These are phyloP conservation scores for Phaseolus lunatus DNA, from an alignment of 306 rosid species.

Conservation along the genomic window DNA sequence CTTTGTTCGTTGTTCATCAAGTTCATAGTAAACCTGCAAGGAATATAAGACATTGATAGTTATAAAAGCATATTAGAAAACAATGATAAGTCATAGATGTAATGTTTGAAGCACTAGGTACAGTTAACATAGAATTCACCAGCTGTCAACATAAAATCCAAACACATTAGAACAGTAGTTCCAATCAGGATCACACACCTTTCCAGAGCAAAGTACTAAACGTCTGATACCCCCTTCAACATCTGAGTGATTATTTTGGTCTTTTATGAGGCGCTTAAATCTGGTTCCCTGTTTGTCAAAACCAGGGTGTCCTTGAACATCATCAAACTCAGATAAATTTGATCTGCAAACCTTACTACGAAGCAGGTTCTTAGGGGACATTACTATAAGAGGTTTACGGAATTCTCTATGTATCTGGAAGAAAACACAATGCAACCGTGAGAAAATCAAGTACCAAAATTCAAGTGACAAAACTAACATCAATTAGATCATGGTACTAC, in stretches of 20 bases:
- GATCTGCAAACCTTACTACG: constrained; percentile 91
- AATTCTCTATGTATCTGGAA: constrained; percentile 85
- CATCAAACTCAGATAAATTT: constrained; percentile 91
- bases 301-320: constrained; percentile 92
- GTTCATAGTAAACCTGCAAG: constrained; percentile 85
- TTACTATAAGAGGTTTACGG: constrained; percentile 90
- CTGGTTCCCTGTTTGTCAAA: constrained; percentile 97
- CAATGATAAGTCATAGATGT: not conserved
- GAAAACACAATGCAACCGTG: not conserved
- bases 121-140: not conserved
- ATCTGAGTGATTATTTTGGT: constrained; percentile 77
- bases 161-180: constrained; percentile 4
- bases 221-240: constrained; percentile 85
- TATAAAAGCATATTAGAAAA: constrained; percentile 19
- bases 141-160: not conserved
- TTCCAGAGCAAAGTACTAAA: constrained; percentile 87
- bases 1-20: constrained; percentile 78
- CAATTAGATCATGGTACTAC: constrained; percentile 40
- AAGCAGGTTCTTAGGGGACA: constrained; percentile 93
- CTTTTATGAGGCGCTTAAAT: constrained; percentile 93
- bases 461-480: constrained; percentile 32
- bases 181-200: constrained; percentile 54
- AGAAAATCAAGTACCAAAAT: constrained; percentile 36
- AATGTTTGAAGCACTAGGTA: not conserved
- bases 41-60: constrained; percentile 17